phyloP scores from a whole-genome alignment of 2,329 filamentous ascomycete species.

The Monosporascus sp. region DNA sequence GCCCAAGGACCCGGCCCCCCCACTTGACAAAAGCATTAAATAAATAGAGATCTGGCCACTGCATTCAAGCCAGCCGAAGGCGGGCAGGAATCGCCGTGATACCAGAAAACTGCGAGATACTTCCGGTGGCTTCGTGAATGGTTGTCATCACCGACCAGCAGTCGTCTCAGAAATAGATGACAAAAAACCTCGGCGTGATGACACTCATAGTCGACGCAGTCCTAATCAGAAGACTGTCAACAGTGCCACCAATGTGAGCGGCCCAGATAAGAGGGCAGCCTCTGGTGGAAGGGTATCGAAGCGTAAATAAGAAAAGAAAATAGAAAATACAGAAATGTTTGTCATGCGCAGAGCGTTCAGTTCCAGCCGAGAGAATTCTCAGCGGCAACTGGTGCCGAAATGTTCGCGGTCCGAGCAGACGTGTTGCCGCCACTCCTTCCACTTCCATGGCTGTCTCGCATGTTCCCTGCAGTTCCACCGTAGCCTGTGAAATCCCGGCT shows the following conservation, averaged over 20 bases:
- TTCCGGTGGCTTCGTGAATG: slow-evolving; percentile 13
- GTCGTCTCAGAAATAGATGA: slow-evolving; percentile 23
- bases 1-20: slow-evolving; percentile 6
- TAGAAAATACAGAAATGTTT: slow-evolving; percentile 25
- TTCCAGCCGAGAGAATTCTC: slow-evolving; percentile 97
- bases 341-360: slow-evolving; percentile 43
- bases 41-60: slow-evolving; percentile 21
- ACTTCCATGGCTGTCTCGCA: slow-evolving; percentile 59
- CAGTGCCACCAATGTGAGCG: slow-evolving; percentile 11
- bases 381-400: slow-evolving; percentile 84
- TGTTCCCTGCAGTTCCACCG: slow-evolving; percentile 41
- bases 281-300: slow-evolving; percentile 42
- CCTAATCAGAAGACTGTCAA: slow-evolving; percentile 20
- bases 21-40: slow-evolving; percentile 24
- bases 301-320: slow-evolving; percentile 27
- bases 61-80: slow-evolving; percentile 29
- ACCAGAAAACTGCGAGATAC: slow-evolving; percentile 18
- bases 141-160: slow-evolving; percentile 7
- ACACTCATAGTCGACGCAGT: slow-evolving; percentile 23
- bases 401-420: slow-evolving; percentile 57
- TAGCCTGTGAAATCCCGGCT: slow-evolving; percentile 53
- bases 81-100: slow-evolving; percentile 23
- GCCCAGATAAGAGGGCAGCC: slow-evolving; percentile 15
- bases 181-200: slow-evolving; percentile 24
- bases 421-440: slow-evolving; percentile 51